phyloP scores from a whole-genome alignment of 2,329 filamentous ascomycete genomes.

The Tolypocladium tropicale region DNA sequence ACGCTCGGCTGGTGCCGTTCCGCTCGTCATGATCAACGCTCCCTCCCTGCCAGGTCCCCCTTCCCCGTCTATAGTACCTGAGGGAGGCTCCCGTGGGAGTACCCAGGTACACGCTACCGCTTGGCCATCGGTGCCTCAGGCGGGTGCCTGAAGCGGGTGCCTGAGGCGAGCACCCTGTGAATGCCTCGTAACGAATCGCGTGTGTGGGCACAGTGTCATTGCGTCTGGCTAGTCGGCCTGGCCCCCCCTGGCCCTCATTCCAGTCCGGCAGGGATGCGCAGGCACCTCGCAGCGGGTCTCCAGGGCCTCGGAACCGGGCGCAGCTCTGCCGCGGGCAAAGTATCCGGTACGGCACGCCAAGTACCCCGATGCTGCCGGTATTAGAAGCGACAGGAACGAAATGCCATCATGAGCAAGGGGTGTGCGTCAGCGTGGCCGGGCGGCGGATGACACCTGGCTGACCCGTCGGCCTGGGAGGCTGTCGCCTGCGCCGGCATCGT shows the following conservation, averaged over 20 bases:
- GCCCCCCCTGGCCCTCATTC: conserved; percentile 1
- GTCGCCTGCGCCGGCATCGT: neutral
- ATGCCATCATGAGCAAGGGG: neutral
- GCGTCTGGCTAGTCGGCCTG: neutral
- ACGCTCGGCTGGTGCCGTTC: neutral
- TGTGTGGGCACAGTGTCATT: neutral
- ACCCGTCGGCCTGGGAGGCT: neutral
- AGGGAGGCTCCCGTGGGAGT: no score
- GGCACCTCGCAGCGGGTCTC: neutral
- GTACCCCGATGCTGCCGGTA: neutral
- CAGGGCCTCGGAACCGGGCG: conserved; percentile 3
- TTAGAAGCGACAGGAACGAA: neutral
- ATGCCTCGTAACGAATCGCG: neutral
- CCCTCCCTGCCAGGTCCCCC: neutral
- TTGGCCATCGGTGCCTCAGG: neutral
- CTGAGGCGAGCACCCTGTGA: neutral
- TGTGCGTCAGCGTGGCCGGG: neutral
- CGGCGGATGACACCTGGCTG: neutral
- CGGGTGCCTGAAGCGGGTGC: neutral
- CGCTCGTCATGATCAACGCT: neutral
- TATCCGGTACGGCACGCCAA: neutral
- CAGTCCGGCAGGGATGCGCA: conserved; percentile 3
- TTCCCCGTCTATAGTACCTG: no score
- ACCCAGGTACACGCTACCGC: no score
- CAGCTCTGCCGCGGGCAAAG: neutral